Conservation (phyloP, 2,329 filamentous ascomycete species). For the Aspergillus ochraceoroseus region DNA sequence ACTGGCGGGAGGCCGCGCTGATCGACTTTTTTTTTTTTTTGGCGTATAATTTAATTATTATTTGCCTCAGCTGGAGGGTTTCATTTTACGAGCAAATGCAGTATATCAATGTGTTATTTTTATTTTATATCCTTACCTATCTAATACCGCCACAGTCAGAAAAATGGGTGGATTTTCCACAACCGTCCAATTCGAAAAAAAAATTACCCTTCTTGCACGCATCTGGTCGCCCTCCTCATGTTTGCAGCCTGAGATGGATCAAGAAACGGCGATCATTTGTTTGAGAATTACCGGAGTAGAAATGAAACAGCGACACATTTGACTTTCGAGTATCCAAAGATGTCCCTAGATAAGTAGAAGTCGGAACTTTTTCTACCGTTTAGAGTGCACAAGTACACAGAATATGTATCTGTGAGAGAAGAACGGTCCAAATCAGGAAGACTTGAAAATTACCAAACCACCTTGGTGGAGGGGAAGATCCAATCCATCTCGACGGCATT, state of each 20-base stretch:
- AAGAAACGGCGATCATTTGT: slow-evolving; percentile 12
- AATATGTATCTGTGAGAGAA: too few species aligned
- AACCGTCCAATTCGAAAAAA: neutral
- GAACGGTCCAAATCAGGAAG: too few species aligned
- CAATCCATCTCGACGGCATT: too few species aligned
- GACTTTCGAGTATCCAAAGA: neutral
- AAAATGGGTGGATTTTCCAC: neutral
- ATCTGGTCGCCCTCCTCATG: too few species aligned
- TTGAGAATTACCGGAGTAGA: slow-evolving; percentile 10
- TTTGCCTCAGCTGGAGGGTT: too few species aligned
- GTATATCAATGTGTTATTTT: slow-evolving; percentile 1
- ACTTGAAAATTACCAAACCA: too few species aligned
- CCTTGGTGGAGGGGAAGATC: too few species aligned
- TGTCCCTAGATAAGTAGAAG: too few species aligned
- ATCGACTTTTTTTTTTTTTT: slow-evolving; percentile 11
- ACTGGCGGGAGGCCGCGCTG: slow-evolving; percentile 18
- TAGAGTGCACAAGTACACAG: too few species aligned
- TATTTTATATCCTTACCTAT: neutral
- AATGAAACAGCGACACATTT: slow-evolving; percentile 6
- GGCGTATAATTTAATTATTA: slow-evolving; percentile 2
- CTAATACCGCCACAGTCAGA: slow-evolving; percentile 2
- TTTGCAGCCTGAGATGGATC: slow-evolving; percentile 7
- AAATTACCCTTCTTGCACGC: too few species aligned
- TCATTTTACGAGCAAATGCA: too few species aligned
- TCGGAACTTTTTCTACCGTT: too few species aligned